Conservation (phyloP, 805 yeast species). For the Candida khao-thaluensis region DNA sequence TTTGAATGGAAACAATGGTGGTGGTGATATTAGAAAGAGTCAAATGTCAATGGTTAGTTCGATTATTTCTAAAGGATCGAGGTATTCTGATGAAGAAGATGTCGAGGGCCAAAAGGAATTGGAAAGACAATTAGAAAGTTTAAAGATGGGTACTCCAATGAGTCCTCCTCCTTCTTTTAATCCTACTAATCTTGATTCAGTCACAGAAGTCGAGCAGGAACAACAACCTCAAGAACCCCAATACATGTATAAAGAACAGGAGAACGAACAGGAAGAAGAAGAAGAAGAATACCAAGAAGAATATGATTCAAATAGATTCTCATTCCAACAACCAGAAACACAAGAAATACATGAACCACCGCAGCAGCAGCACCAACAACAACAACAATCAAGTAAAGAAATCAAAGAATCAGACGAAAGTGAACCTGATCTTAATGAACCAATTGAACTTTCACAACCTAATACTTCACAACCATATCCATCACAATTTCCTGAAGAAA, state of each 20-base stretch:
- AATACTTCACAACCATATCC: conserved; percentile 5
- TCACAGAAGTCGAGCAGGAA: too few species aligned
- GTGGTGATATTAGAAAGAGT: conserved; percentile 27
- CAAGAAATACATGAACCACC: neutral
- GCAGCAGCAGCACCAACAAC: too few species aligned
- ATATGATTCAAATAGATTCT: neutral
- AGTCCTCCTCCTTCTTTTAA: neutral
- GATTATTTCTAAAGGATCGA: conserved; percentile 36
- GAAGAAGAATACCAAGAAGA: too few species aligned
- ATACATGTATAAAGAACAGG: too few species aligned
- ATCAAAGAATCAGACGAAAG: conserved; percentile 4
- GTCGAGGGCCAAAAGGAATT: conserved; percentile 35
- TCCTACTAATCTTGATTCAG: neutral
- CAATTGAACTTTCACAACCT: conserved; percentile 1
- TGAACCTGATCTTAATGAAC: conserved; percentile 7
- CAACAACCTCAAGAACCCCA: too few species aligned
- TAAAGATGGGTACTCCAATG: conserved; percentile 24
- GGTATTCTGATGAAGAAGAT: conserved; percentile 24
- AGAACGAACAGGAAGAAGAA: too few species aligned
- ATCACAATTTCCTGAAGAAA: conserved; percentile 11
- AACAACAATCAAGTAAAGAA: too few species aligned
- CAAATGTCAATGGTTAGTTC: conserved; percentile 44
- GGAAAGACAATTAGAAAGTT: conserved; percentile 35
- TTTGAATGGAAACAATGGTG: conserved; percentile 18
- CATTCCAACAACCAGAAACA: too few species aligned